Conservation (phyloP, 179 eudicot species). For the Heliamphora pulchella region DNA sequence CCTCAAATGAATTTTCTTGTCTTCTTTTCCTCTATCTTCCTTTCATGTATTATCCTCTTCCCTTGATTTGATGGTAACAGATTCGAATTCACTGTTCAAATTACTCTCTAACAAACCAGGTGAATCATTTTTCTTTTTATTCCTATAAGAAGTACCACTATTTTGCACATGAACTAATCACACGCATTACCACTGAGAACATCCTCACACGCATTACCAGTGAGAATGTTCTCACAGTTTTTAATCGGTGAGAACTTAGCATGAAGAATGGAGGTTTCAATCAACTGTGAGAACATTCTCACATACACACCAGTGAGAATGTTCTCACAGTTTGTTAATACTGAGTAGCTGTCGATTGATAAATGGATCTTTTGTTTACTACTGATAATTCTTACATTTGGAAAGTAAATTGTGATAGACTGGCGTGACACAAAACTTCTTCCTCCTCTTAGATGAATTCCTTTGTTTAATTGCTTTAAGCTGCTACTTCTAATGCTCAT, state of each 20-base stretch:
- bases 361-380: background rate
- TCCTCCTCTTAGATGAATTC: slow-evolving; percentile 8
- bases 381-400: slow-evolving; percentile 7
- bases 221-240: no score
- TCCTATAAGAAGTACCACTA: slow-evolving; percentile 18
- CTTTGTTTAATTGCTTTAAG: slow-evolving; percentile 10
- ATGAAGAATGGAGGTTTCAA: no score
- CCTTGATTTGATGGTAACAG: slow-evolving; percentile 15
- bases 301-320: no score
- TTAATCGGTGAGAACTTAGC: no score
- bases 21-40: slow-evolving; percentile 18
- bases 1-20: slow-evolving; percentile 21
- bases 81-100: slow-evolving; percentile 24
- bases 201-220: no score
- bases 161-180: no score
- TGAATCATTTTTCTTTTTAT: slow-evolving; percentile 27
- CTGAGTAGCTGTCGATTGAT: background rate
- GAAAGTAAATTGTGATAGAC: background rate
- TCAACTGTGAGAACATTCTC: no score
- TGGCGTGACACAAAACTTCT: background rate
- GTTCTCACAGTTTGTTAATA: no score
- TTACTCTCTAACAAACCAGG: slow-evolving; percentile 22
- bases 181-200: no score
- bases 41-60: slow-evolving; percentile 18
- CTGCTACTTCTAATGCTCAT: slow-evolving; percentile 7